Percentiles rank a stretch among this genome's conserved stretches.
phyloP scores from a whole-genome alignment of 306 rosid genomes.

The Corylus avellana region DNA sequence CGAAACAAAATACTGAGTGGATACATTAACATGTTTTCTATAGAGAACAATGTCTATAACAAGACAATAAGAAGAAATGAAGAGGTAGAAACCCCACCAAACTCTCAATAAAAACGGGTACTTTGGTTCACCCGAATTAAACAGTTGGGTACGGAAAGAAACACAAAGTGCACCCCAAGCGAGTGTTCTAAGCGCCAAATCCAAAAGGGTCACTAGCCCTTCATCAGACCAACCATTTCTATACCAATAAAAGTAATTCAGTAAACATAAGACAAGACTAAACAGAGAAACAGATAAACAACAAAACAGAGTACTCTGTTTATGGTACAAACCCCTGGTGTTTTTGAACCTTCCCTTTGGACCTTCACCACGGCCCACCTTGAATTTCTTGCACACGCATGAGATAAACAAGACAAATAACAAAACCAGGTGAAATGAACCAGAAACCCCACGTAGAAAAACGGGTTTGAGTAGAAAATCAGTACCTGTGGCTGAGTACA shows the following conservation, averaged over 20 bases:
- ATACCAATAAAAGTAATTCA: constrained; percentile 33
- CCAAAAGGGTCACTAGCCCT: constrained; percentile 37
- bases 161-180: constrained; percentile 40
- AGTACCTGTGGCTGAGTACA: neutral
- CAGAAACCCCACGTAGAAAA: constrained; percentile 41
- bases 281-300: constrained; percentile 33
- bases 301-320: constrained; percentile 25
- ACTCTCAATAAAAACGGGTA: constrained; percentile 36
- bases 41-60: constrained; percentile 31
- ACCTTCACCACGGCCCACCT: constrained; percentile 1
- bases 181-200: constrained; percentile 40
- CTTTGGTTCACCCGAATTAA: constrained; percentile 25
- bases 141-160: constrained; percentile 35
- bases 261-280: constrained; percentile 21
- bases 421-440: constrained; percentile 28
- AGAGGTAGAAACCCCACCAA: constrained; percentile 42
- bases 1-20: constrained; percentile 36
- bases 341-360: constrained; percentile 21
- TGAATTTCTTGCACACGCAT: constrained; percentile 27
- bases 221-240: constrained; percentile 39
- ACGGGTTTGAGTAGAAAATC: constrained; percentile 36
- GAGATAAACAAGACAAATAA: constrained; percentile 18
- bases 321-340: constrained; percentile 8
- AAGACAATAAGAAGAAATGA: constrained; percentile 34
- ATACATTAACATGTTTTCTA: constrained; percentile 17